Conservation (phyloP, 2,329 filamentous ascomycete genomes). For the Ilyonectria destructans region DNA sequence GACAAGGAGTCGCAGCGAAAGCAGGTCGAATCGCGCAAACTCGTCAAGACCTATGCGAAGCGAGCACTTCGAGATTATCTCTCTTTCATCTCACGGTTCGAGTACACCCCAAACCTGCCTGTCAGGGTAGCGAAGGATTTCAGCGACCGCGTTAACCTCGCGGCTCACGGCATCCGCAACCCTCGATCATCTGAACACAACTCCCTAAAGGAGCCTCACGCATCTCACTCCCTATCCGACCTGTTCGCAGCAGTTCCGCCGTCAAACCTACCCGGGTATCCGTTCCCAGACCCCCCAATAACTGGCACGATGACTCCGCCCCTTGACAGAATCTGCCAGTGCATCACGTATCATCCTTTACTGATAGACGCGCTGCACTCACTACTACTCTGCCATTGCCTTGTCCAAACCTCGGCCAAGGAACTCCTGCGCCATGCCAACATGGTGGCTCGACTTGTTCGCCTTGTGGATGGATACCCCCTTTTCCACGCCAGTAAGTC, state of each 20-base stretch:
- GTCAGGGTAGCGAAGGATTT: conserved; percentile 72
- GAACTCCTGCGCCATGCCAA: conserved; percentile 86
- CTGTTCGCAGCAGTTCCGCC: conserved; percentile 82
- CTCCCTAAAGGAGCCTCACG: conserved; percentile 53
- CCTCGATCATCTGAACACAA: conserved; percentile 55
- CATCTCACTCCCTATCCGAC: conserved; percentile 66
- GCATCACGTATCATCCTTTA: conserved; percentile 82
- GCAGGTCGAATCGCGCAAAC: conserved; percentile 66
- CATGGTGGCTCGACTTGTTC: conserved; percentile 83
- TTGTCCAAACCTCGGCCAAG: conserved; percentile 84
- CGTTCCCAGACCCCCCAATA: conserved; percentile 60
- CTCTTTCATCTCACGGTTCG: conserved; percentile 80
- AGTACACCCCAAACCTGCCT: conserved; percentile 83
- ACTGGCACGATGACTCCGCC: conserved; percentile 52
- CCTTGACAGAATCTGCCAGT: conserved; percentile 50
- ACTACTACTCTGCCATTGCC: conserved; percentile 83
- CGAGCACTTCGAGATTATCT: conserved; percentile 83
- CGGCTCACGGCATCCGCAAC: conserved; percentile 65
- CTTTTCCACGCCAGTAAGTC: conserved; percentile 83
- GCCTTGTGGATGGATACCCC: conserved; percentile 85
- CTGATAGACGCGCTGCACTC: conserved; percentile 85
- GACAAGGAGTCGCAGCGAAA: conserved; percentile 32
- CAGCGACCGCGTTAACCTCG: conserved; percentile 70
- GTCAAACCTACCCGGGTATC: conserved; percentile 78
- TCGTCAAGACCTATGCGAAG: conserved; percentile 82